phyloP scores from a whole-genome alignment of 1,139 yeast genomes.

The Debaryomyces subglobosus region DNA sequence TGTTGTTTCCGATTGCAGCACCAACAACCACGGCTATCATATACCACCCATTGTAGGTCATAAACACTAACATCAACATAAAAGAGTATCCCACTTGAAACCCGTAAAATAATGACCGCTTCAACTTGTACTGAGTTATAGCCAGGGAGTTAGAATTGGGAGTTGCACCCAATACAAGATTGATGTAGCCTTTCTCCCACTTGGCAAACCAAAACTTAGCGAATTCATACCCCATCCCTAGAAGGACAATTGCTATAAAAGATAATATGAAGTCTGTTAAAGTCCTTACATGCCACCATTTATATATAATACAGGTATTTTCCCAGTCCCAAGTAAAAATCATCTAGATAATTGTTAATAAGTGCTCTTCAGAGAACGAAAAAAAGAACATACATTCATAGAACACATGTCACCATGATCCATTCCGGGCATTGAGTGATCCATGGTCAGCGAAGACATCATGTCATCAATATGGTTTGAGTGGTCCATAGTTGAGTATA shows the following conservation, averaged over 20 bases:
- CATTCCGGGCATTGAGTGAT: constrained; percentile 34
- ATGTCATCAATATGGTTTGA: constrained; percentile 1
- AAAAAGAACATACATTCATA: constrained; percentile 49
- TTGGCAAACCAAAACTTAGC: constrained; percentile 40
- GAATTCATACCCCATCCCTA: constrained; percentile 67
- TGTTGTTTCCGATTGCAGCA: constrained; percentile 64
- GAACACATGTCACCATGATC: constrained; percentile 47
- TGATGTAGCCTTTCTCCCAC: constrained; percentile 29
- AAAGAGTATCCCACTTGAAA: constrained; percentile 77
- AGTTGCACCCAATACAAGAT: constrained; percentile 19
- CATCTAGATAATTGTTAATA: constrained; percentile 47
- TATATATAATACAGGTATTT: constrained; percentile 70
- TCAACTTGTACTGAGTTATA: constrained; percentile 26
- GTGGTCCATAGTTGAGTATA: background rate
- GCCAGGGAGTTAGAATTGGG: constrained; percentile 17
- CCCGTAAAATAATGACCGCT: constrained; percentile 58
- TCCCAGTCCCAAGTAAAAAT: constrained; percentile 81
- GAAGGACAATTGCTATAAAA: constrained; percentile 47
- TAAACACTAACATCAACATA: constrained; percentile 75
- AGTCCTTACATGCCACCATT: constrained; percentile 77
- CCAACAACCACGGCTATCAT: constrained; percentile 75
- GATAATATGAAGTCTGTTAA: constrained; percentile 55
- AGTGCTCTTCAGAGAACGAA: background rate
- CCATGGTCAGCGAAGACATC: constrained; percentile 21
- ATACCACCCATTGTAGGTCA: constrained; percentile 86